Evolutionary conservation across 2,329 filamentous ascomycete species (phyloP).

Genomic region (Trichoderma brevicompactum): DNA sequence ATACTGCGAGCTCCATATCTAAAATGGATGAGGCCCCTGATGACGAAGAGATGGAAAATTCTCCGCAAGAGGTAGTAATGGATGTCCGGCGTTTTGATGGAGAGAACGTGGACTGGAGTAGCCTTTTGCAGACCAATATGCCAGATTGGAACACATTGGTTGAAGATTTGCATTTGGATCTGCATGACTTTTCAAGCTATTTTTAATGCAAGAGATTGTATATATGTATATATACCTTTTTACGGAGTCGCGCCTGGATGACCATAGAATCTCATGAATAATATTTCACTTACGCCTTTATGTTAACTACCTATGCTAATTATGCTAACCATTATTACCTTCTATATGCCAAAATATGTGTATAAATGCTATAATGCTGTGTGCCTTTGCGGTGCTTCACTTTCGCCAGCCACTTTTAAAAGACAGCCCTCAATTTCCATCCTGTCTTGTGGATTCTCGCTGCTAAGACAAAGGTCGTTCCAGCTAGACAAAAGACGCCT

Average conservation of each 20-base stretch:
- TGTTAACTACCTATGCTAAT: neutral
- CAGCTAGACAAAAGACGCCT: constrained; percentile 40
- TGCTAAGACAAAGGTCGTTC: constrained; percentile 36
- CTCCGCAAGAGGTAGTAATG: constrained; percentile 1
- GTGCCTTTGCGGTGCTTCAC: no score
- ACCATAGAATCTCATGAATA: neutral
- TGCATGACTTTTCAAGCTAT: constrained; percentile 30
- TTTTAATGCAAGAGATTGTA: neutral
- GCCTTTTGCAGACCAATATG: constrained; percentile 23
- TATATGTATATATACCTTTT: neutral
- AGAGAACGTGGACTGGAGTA: constrained; percentile 29
- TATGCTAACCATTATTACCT: neutral
- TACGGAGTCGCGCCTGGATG: neutral
- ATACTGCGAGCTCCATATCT: neutral
- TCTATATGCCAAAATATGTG: constrained; percentile 1
- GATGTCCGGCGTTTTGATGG: constrained; percentile 26
- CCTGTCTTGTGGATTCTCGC: constrained; percentile 38
- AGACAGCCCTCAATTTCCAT: constrained; percentile 35
- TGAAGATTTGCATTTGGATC: constrained; percentile 27
- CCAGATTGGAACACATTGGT: constrained; percentile 29
- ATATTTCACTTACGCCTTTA: neutral
- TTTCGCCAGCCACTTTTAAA: constrained; percentile 30
- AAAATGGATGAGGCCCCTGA: neutral
- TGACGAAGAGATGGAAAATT: constrained; percentile 2
- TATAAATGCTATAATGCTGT: constrained; percentile 1